Conservation (phyloP, 2,329 filamentous ascomycete genomes). For the Ceratocystiopsis brevicomis region DNA sequence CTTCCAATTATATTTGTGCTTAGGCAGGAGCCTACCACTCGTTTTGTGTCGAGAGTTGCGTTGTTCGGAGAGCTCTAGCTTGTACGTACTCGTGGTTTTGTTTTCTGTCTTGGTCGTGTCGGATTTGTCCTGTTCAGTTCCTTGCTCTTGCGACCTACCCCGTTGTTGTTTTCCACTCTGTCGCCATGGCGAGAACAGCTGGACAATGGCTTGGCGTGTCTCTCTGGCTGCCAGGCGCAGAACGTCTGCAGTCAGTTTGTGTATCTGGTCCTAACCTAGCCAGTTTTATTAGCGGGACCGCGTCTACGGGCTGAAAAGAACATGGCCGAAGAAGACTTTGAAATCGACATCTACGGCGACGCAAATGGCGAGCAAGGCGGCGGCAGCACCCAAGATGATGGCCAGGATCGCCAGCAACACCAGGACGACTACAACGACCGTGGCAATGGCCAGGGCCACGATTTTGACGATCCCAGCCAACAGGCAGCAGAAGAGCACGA, state of each 20-base stretch:
- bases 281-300: slow-evolving; percentile 6
- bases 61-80: slow-evolving; percentile 14
- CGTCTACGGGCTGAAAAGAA: not conserved
- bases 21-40: too few species aligned
- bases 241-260: slow-evolving; percentile 7
- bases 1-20: too few species aligned
- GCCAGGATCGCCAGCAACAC: slow-evolving; percentile 20
- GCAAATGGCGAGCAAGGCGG: slow-evolving; percentile 26
- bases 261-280: slow-evolving; percentile 8
- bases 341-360: slow-evolving; percentile 55
- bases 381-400: slow-evolving; percentile 15
- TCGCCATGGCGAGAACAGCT: slow-evolving; percentile 3
- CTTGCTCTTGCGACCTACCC: slow-evolving; percentile 8
- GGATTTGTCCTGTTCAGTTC: slow-evolving; percentile 14
- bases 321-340: slow-evolving; percentile 54
- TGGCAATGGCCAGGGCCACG: slow-evolving; percentile 14
- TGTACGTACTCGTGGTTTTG: slow-evolving; percentile 36
- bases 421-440: slow-evolving; percentile 22
- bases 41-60: slow-evolving; percentile 4
- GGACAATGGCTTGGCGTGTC: too few species aligned
- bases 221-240: slow-evolving; percentile 1
- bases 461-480: slow-evolving; percentile 7
- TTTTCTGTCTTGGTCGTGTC: too few species aligned
- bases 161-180: slow-evolving; percentile 8
- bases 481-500: slow-evolving; percentile 10